Conservation (phyloP, 2,329 filamentous ascomycete genomes). For the Ilyonectria destructans region DNA sequence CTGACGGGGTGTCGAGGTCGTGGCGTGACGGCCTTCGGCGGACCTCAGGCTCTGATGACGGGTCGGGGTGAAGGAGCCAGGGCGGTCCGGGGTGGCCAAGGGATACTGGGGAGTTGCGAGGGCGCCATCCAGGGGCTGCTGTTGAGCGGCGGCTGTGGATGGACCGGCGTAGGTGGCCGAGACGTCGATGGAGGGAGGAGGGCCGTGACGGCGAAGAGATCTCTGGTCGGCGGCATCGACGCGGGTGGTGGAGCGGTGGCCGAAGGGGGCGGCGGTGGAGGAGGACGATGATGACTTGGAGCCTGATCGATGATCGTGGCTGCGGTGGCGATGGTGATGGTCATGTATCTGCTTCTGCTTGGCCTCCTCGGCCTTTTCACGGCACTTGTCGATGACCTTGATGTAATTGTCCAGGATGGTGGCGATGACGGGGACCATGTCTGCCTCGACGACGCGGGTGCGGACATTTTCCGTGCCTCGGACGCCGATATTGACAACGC, state of each 20-base stretch:
- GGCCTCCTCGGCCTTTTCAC: constrained; percentile 87
- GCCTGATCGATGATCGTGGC: constrained; percentile 65
- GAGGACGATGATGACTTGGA: constrained; percentile 60
- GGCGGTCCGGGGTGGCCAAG: constrained; percentile 44
- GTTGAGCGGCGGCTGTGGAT: constrained; percentile 50
- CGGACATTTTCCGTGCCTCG: constrained; percentile 94
- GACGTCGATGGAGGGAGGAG: constrained; percentile 79
- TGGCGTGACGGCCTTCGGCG: constrained; percentile 66
- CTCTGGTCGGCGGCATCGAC: constrained; percentile 73
- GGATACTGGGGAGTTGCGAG: constrained; percentile 44
- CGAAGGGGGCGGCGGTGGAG: constrained; percentile 58
- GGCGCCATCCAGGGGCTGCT: constrained; percentile 46
- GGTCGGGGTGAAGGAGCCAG: constrained; percentile 45
- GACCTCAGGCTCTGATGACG: constrained; percentile 69
- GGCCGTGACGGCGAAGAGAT: constrained; percentile 81
- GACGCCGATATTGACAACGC: constrained; percentile 98
- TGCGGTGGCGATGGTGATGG: constrained; percentile 66
- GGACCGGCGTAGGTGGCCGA: constrained; percentile 62
- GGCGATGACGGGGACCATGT: constrained; percentile 99
- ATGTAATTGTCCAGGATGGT: constrained; percentile 99
- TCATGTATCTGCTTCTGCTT: constrained; percentile 79
- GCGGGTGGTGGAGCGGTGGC: constrained; percentile 67
- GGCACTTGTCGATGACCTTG: constrained; percentile 93
- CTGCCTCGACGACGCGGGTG: constrained; percentile 96
- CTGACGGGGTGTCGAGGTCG: constrained; percentile 66